These are phyloP conservation scores for Trichoderma afroharzianum DNA, from an alignment of 2,329 filamentous ascomycete genomes.

Conservation along the genomic window DNA sequence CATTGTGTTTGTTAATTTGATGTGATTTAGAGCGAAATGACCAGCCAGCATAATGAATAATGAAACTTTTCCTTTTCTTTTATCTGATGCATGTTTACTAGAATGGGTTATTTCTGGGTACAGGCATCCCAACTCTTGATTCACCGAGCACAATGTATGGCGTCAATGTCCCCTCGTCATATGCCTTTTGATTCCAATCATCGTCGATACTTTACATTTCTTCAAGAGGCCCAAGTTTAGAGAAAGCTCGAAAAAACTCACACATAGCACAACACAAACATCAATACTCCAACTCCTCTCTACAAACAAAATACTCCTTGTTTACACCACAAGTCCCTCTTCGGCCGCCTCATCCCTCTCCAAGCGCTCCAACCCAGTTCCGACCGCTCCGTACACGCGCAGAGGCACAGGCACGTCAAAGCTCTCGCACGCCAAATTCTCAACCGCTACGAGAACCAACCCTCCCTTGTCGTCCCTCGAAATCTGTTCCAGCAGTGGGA, in stretches of 20 bases:
- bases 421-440: constrained; percentile 78
- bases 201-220: neutral
- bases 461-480: constrained; percentile 75
- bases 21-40: neutral
- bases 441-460: constrained; percentile 68
- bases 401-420: constrained; percentile 87
- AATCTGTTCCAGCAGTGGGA: constrained; percentile 71
- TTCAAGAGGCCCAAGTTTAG: neutral
- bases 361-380: constrained; percentile 52
- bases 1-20: neutral
- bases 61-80: neutral
- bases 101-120: neutral
- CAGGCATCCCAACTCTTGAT: neutral
- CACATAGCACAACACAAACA: neutral
- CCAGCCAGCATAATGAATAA: neutral
- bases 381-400: constrained; percentile 68
- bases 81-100: neutral
- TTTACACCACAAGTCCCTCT: constrained; percentile 41
- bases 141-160: neutral
- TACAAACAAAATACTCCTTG: neutral
- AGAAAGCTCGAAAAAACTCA: neutral
- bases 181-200: neutral
- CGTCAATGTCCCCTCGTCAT: neutral
- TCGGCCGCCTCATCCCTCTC: constrained; percentile 53
- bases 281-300: neutral